Evolutionary conservation across 2,329 filamentous ascomycete species (phyloP).

Genomic region (Lasiodiplodia citricola): DNA sequence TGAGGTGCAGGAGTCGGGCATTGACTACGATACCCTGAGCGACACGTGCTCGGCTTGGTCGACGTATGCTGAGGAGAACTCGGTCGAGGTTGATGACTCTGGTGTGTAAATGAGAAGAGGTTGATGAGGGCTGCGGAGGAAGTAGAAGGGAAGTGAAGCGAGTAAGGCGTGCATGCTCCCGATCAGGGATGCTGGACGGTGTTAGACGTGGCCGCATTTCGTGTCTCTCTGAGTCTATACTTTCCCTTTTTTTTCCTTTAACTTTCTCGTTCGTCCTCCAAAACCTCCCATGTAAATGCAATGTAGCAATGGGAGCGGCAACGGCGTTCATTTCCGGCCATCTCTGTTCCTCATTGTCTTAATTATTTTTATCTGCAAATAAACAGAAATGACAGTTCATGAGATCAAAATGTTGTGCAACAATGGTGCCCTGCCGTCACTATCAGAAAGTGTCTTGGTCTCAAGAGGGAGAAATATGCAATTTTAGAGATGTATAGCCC

Average conservation of each 20-base stretch:
- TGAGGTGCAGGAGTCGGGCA: slow-evolving; percentile 31
- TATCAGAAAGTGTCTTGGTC: too few relatives aligned
- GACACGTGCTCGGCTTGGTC: slow-evolving; percentile 19
- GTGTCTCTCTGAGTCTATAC: neutral
- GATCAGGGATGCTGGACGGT: neutral
- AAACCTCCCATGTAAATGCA: neutral
- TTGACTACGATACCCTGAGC: slow-evolving; percentile 22
- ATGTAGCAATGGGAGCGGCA: neutral
- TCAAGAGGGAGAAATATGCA: neutral
- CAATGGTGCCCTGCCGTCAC: neutral
- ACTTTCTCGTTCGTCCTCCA: neutral
- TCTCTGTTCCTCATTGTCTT: neutral
- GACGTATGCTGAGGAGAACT: slow-evolving; percentile 14
- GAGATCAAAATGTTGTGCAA: neutral
- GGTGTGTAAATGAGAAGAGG: slow-evolving; percentile 6
- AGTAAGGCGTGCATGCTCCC: neutral
- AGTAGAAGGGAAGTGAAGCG: neutral
- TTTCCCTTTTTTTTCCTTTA: neutral
- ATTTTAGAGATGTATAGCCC: neutral
- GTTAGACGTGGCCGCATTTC: neutral
- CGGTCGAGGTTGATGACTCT: slow-evolving; percentile 15
- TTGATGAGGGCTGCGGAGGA: too few relatives aligned
- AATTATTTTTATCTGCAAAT: neutral
- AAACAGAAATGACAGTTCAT: neutral
- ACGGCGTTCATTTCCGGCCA: neutral